Conservation (phyloP, 2,329 filamentous ascomycete genomes). For the Fusarium equiseti region DNA sequence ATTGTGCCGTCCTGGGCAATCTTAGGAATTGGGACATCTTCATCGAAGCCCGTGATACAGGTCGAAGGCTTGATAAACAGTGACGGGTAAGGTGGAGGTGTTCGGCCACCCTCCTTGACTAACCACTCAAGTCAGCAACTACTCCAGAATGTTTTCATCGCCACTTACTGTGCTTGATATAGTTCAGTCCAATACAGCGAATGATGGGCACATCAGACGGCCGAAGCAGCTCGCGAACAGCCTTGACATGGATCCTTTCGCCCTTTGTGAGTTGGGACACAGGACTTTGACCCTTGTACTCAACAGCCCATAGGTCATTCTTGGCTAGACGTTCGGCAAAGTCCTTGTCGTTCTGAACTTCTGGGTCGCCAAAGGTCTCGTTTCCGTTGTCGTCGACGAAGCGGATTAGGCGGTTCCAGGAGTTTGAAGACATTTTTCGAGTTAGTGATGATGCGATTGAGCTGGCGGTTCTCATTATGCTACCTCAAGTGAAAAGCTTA, state of each 20-base stretch:
- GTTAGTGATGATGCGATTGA: conserved; percentile 7
- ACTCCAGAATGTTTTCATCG: rapidly evolving
- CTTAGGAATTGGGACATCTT: conserved; percentile 59
- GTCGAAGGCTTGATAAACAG: conserved; percentile 65
- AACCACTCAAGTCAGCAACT: background rate
- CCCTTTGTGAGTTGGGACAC: conserved; percentile 43
- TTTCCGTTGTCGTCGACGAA: conserved; percentile 52
- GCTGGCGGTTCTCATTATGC: conserved; percentile 6
- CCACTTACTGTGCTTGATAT: conserved; percentile 52
- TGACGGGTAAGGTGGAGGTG: conserved; percentile 61
- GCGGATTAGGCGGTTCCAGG: conserved; percentile 52
- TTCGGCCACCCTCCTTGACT: conserved; percentile 66
- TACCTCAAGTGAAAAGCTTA: background rate
- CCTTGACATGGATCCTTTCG: conserved; percentile 50
- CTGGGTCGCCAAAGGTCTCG: conserved; percentile 52
- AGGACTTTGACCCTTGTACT: conserved; percentile 48
- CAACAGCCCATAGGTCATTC: conserved; percentile 49
- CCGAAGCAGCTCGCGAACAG: conserved; percentile 48
- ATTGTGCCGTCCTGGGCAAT: conserved; percentile 59
- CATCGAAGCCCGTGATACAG: conserved; percentile 53
- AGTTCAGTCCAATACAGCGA: conserved; percentile 54
- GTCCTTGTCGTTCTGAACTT: conserved; percentile 46
- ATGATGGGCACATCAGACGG: conserved; percentile 53
- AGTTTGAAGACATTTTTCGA: conserved; percentile 40
- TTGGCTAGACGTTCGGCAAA: conserved; percentile 40